These are phyloP conservation scores for Ophiocordyceps camponoti-leonardi DNA, from an alignment of 2,329 filamentous ascomycete species.

Conservation along the genomic window DNA sequence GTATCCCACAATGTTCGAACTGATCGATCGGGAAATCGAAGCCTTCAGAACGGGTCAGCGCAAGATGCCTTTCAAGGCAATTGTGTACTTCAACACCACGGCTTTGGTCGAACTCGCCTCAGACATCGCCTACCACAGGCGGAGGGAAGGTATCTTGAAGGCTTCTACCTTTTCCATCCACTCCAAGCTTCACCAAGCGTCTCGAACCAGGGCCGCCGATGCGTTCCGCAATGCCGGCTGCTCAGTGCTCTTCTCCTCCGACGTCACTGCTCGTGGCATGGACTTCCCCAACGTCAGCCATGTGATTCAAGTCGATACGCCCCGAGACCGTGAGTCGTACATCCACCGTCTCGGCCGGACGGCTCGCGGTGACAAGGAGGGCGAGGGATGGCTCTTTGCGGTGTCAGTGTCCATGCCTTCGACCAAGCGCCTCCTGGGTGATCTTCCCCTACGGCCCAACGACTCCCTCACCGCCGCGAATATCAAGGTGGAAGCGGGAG, in stretches of 20 bases:
- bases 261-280: conserved; percentile 70
- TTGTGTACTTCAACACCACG: conserved; percentile 77
- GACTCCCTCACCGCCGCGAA: conserved; percentile 30
- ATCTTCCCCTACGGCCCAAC: conserved; percentile 43
- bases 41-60: conserved; percentile 20
- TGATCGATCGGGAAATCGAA: conserved; percentile 44
- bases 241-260: conserved; percentile 58
- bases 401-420: conserved; percentile 31
- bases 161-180: conserved; percentile 46
- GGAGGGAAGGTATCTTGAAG: conserved; percentile 19
- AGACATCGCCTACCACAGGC: conserved; percentile 27
- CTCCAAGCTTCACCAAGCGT: conserved; percentile 52
- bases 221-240: conserved; percentile 47
- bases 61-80: conserved; percentile 71
- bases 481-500: conserved; percentile 34
- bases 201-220: conserved; percentile 55
- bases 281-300: conserved; percentile 70
- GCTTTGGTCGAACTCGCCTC: conserved; percentile 50
- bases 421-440: conserved; percentile 32
- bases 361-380: conserved; percentile 55
- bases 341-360: conserved; percentile 66
- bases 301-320: conserved; percentile 55
- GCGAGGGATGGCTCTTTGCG: conserved; percentile 53
- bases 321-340: conserved; percentile 50
- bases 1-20: conserved; percentile 60